Conservation (phyloP, 2,329 filamentous ascomycete genomes). For the Rutstroemia sp. region DNA sequence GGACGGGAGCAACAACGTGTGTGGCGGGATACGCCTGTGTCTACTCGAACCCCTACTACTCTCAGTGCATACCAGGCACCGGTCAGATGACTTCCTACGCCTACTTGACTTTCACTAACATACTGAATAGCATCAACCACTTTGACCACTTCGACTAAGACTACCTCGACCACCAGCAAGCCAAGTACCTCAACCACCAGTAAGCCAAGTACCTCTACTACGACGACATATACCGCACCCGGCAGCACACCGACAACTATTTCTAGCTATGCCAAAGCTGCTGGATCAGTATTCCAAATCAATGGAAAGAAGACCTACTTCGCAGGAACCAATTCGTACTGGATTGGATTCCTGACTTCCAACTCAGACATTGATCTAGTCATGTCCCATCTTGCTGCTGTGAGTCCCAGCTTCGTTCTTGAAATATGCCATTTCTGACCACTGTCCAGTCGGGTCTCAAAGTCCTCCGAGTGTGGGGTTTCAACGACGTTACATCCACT, state of each 20-base stretch:
- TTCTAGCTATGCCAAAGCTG: slow-evolving; percentile 18
- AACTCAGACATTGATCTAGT: slow-evolving; percentile 47
- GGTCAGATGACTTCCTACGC: neutral
- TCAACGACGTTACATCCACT: slow-evolving; percentile 47
- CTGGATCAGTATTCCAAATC: slow-evolving; percentile 33
- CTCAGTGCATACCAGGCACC: slow-evolving; percentile 3
- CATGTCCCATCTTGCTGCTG: slow-evolving; percentile 38
- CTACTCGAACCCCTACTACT: neutral
- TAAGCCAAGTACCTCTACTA: slow-evolving; percentile 5
- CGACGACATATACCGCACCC: slow-evolving; percentile 6
- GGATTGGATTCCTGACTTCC: slow-evolving; percentile 45
- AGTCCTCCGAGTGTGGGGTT: slow-evolving; percentile 56
- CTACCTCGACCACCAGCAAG: slow-evolving; percentile 5
- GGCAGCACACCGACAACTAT: slow-evolving; percentile 10
- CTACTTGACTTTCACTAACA: neutral
- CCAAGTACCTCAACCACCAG: slow-evolving; percentile 6
- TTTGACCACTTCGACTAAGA: neutral
- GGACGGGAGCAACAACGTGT: slow-evolving; percentile 1
- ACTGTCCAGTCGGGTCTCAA: slow-evolving; percentile 41
- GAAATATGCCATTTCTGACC: neutral
- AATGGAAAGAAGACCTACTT: slow-evolving; percentile 42
- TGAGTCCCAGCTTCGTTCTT: slow-evolving; percentile 4
- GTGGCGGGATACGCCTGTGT: neutral
- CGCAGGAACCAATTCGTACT: slow-evolving; percentile 49
- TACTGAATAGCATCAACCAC: neutral